These are phyloP conservation scores for Halenospora varia DNA, from an alignment of 495 filamentous ascomycete species.

Conservation along the genomic window DNA sequence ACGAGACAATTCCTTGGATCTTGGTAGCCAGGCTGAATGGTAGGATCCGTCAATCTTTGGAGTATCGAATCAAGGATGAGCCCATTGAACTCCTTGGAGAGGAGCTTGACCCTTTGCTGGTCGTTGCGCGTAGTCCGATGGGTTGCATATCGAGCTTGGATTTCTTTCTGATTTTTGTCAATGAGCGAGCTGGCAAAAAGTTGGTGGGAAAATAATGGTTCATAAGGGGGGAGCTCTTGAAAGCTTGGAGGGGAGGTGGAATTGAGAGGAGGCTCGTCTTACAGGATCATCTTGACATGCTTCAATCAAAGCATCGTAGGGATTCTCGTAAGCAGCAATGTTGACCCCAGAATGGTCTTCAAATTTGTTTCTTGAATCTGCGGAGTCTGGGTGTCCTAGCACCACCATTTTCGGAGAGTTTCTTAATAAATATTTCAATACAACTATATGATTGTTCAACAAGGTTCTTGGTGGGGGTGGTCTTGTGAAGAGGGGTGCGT, in stretches of 20 bases:
- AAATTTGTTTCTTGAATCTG: conserved; percentile 47
- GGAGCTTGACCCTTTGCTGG: conserved; percentile 64
- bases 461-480: too few relatives aligned
- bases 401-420: conserved; percentile 36
- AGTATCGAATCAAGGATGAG: conserved; percentile 75
- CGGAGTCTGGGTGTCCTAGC: conserved; percentile 26
- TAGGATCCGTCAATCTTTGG: conserved; percentile 54
- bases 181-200: too few relatives aligned
- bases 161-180: conserved; percentile 46
- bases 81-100: conserved; percentile 62
- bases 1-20: conserved; percentile 79
- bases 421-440: too few relatives aligned
- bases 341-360: conserved; percentile 53
- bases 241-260: neutral
- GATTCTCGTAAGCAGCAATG: conserved; percentile 53
- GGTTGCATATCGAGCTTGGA: conserved; percentile 66
- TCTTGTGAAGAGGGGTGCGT: too few relatives aligned
- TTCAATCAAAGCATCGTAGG: conserved; percentile 71
- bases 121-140: conserved; percentile 72
- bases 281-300: conserved; percentile 53
- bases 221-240: neutral
- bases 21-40: conserved; percentile 57
- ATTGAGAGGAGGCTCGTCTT: conserved; percentile 29
- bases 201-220: too few relatives aligned
- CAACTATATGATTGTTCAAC: too few relatives aligned